These are phyloP conservation scores for Chaetoscypha palmicola DNA, from an alignment of 2,329 filamentous ascomycete species.

Conservation along the genomic window DNA sequence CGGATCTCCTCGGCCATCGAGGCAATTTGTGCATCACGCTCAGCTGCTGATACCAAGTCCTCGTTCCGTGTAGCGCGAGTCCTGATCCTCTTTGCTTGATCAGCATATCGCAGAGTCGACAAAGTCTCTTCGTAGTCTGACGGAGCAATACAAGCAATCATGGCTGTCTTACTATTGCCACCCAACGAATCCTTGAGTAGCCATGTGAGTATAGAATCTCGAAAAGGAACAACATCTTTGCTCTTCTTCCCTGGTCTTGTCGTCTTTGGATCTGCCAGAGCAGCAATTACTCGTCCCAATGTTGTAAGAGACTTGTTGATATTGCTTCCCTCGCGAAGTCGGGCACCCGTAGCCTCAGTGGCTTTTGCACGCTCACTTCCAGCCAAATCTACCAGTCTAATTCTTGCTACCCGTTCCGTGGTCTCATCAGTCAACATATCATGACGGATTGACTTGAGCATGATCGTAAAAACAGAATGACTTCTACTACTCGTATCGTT, in stretches of 20 bases:
- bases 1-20: slow-evolving; percentile 97
- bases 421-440: slow-evolving; percentile 97
- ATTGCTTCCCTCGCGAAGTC: slow-evolving; percentile 89
- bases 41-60: slow-evolving; percentile 83
- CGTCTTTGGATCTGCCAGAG: slow-evolving; percentile 66
- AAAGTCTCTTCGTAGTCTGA: slow-evolving; percentile 96
- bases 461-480: slow-evolving; percentile 96
- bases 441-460: slow-evolving; percentile 96
- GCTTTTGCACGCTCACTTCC: slow-evolving; percentile 92
- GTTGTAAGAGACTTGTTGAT: slow-evolving; percentile 99
- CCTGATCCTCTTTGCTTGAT: slow-evolving; percentile 95
- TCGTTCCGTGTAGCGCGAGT: slow-evolving; percentile 94
- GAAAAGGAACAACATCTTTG: slow-evolving; percentile 77
- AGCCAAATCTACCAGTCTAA: slow-evolving; percentile 89
- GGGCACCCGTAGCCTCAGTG: slow-evolving; percentile 86
- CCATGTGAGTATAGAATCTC: slow-evolving; percentile 79
- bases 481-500: slow-evolving; percentile 96
- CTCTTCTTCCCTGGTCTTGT: slow-evolving; percentile 50
- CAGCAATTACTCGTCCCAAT: slow-evolving; percentile 89
- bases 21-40: slow-evolving; percentile 87
- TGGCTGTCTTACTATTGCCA: slow-evolving; percentile 96
- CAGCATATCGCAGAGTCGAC: slow-evolving; percentile 90
- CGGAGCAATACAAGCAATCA: slow-evolving; percentile 96
- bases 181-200: slow-evolving; percentile 92
- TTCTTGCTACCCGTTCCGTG: slow-evolving; percentile 87